Percentiles rank a stretch among this genome's conserved stretches.
Evolutionary conservation across 169 alveolate genomes (phyloP).

Genomic region (Plasmodium adleri): DNA sequence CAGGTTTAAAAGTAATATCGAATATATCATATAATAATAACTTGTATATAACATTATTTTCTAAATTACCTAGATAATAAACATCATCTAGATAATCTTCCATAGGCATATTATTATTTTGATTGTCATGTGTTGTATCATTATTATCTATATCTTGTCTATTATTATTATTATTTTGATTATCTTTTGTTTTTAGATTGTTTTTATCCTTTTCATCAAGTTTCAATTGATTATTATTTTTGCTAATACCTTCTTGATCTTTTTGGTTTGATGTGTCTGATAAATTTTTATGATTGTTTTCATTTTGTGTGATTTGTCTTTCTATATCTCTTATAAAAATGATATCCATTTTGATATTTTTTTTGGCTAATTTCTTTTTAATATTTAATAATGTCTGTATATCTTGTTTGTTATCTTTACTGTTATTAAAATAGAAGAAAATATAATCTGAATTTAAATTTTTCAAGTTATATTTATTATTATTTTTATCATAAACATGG

Average conservation of each 20-base stretch:
- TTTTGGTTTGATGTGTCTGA: background rate
- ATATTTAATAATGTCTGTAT: constrained; percentile 36
- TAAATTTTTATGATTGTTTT: background rate
- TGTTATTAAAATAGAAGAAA: constrained; percentile 45
- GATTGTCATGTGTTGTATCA: background rate
- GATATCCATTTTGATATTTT: constrained; percentile 50
- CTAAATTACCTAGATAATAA: constrained; percentile 49
- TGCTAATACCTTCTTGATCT: background rate
- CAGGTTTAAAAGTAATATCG: constrained; percentile 67
- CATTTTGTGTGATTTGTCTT: constrained; percentile 4
- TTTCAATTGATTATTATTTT: background rate
- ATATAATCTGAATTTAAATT: constrained; percentile 61
- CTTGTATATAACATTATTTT: constrained; percentile 54
- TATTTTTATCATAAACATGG: constrained; percentile 42
- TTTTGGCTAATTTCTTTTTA: constrained; percentile 28
- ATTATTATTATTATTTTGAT: background rate
- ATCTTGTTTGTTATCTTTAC: constrained; percentile 54
- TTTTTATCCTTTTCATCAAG: background rate
- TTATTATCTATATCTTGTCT: background rate
- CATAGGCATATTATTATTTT: constrained; percentile 3
- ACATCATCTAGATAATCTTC: constrained; percentile 52
- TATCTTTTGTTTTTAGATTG: background rate
- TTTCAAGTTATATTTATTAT: constrained; percentile 33
- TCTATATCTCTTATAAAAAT: constrained; percentile 57
- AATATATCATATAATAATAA: constrained; percentile 49